phyloP scores from a whole-genome alignment of 306 rosid species.

The Argentina anserina region DNA sequence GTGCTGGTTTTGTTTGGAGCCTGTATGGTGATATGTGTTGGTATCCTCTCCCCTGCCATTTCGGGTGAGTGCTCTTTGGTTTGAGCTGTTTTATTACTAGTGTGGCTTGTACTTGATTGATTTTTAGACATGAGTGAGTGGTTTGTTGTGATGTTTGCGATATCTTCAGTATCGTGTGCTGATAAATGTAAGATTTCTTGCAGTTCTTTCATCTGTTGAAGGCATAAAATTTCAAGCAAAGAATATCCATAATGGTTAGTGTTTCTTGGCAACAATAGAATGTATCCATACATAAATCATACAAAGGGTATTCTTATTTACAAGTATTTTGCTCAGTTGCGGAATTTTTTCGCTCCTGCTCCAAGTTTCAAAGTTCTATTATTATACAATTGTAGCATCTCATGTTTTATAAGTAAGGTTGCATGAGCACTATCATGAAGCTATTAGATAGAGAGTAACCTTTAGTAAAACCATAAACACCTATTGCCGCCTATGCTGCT shows the following conservation, averaged over 20 bases:
- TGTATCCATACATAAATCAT: neutral
- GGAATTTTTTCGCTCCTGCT: neutral
- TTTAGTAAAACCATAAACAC: slow-evolving; percentile 2
- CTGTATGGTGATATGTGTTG: slow-evolving; percentile 70
- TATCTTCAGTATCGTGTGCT: slow-evolving; percentile 25
- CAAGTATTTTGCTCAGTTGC: neutral
- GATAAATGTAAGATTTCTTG: slow-evolving; percentile 34
- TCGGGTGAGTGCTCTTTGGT: slow-evolving; percentile 47
- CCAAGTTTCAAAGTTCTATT: neutral
- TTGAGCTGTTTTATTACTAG: slow-evolving; percentile 5
- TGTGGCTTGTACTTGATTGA: slow-evolving; percentile 10
- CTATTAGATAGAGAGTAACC: neutral
- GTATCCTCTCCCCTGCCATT: slow-evolving; percentile 72
- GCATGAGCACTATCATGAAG: neutral
- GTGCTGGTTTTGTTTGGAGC: slow-evolving; percentile 68
- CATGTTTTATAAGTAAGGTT: neutral
- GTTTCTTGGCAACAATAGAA: neutral
- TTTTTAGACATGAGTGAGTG: neutral
- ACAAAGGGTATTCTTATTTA: no score
- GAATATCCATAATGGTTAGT: slow-evolving; percentile 51
- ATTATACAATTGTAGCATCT: neutral
- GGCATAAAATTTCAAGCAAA: slow-evolving; percentile 54
- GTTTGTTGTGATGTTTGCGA: slow-evolving; percentile 7
- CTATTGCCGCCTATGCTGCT: slow-evolving; percentile 11
- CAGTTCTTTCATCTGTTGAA: slow-evolving; percentile 72